Percentiles rank a stretch among this genome's conserved stretches.
These are phyloP conservation scores for Globisporangium solare DNA, from an alignment of 352 stramenopile species.

Conservation along the genomic window DNA sequence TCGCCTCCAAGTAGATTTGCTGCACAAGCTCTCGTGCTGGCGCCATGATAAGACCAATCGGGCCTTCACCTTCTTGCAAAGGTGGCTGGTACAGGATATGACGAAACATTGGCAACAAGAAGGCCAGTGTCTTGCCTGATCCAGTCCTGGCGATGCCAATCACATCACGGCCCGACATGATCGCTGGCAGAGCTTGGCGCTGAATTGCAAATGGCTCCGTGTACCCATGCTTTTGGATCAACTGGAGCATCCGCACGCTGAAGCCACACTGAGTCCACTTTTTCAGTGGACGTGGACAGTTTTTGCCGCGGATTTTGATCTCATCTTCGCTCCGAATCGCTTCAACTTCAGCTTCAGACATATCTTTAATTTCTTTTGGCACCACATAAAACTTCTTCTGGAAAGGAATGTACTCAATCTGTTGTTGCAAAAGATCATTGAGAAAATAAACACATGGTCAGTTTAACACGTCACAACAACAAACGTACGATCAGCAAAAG, in stretches of 20 bases:
- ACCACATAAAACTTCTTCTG: slow-evolving; percentile 99
- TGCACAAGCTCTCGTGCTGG: slow-evolving; percentile 97
- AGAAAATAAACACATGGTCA: background rate
- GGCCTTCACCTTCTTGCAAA: slow-evolving; percentile 93
- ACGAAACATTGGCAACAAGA: slow-evolving; percentile 91
- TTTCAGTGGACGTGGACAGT: slow-evolving; percentile 92
- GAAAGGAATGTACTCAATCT: slow-evolving; percentile 96
- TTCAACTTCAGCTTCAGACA: slow-evolving; percentile 86
- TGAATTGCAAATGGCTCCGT: slow-evolving; percentile 97
- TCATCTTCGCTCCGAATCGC: slow-evolving; percentile 84
- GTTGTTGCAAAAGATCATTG: background rate
- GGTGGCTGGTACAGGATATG: slow-evolving; percentile 94
- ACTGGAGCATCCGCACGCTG: slow-evolving; percentile 92
- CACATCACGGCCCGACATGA: slow-evolving; percentile 98
- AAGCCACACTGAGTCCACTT: slow-evolving; percentile 98
- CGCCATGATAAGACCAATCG: slow-evolving; percentile 97
- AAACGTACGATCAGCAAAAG: background rate
- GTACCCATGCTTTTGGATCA: slow-evolving; percentile 94
- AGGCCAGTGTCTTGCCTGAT: slow-evolving; percentile 90
- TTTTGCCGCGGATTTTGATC: slow-evolving; percentile 97
- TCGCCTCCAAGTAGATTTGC: slow-evolving; percentile 97
- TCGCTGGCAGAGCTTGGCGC: slow-evolving; percentile 94
- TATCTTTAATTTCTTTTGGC: slow-evolving; percentile 88
- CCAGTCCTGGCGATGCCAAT: slow-evolving; percentile 99
- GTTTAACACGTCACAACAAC: background rate